Evolutionary conservation across 768 basidiomycete species (phyloP).

Genomic region (Boletellus ananiceps): DNA sequence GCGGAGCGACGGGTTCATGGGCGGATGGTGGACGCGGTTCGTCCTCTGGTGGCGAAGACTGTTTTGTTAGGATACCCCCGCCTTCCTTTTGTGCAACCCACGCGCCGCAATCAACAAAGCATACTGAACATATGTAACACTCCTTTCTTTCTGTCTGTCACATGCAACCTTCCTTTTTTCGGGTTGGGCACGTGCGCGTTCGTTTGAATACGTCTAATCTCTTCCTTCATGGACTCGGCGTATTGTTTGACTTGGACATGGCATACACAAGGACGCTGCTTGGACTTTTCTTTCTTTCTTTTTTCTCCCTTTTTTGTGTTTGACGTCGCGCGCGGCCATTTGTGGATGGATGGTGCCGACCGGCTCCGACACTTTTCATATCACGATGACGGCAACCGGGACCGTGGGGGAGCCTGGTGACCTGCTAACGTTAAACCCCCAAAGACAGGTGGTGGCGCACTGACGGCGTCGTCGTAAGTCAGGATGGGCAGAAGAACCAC

Average conservation of each 20-base stretch:
- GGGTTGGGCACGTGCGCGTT: conserved; percentile 10
- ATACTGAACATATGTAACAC: conserved; percentile 34
- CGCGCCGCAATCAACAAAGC: conserved; percentile 7
- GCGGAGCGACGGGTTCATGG: conserved; percentile 64
- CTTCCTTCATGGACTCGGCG: conserved; percentile 7
- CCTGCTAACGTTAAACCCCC: not conserved
- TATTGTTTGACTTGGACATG: conserved; percentile 25
- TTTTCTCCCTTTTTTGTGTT: not conserved
- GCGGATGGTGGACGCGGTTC: conserved; percentile 77
- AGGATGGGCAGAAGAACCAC: too few relatives aligned
- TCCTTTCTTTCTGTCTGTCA: conserved; percentile 26
- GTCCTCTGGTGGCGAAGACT: conserved; percentile 73
- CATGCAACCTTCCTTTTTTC: conserved; percentile 9
- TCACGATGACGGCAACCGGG: conserved; percentile 8
- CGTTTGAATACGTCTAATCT: conserved; percentile 19
- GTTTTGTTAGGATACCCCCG: conserved; percentile 55
- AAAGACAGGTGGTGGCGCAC: not conserved
- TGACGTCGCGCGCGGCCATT: not conserved
- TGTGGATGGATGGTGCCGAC: not conserved
- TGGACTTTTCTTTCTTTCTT: conserved; percentile 1
- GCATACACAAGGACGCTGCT: conserved; percentile 5
- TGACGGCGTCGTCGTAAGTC: too few relatives aligned
- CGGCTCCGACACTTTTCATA: not conserved
- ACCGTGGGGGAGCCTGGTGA: not conserved
- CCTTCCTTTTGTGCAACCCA: not conserved